phyloP scores from a whole-genome alignment of 2,329 filamentous ascomycete genomes.

The Cladophialophora yegresii region DNA sequence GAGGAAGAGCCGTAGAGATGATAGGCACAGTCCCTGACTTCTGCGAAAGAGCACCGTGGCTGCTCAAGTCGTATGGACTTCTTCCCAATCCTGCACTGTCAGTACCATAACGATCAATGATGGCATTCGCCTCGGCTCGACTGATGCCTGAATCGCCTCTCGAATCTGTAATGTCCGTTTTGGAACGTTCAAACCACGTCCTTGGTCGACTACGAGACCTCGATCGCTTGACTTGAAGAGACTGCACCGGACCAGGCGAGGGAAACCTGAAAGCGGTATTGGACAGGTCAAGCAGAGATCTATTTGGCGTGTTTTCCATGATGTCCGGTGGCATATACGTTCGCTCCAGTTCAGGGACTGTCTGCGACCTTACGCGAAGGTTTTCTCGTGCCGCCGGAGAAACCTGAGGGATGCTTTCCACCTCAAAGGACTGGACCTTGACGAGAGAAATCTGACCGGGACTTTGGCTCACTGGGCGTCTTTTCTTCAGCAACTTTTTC shows the following conservation, averaged over 20 bases:
- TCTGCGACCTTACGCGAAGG: constrained; percentile 32
- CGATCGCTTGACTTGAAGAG: constrained; percentile 15
- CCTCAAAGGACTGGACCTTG: constrained; percentile 27
- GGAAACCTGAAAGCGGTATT: constrained; percentile 32
- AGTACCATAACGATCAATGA: constrained; percentile 32
- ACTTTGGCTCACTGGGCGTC: constrained; percentile 29
- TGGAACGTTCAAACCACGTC: constrained; percentile 32
- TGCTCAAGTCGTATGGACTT: constrained; percentile 33
- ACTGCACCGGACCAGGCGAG: constrained; percentile 29
- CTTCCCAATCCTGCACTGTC: constrained; percentile 25
- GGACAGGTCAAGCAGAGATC: constrained; percentile 26
- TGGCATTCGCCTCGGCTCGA: constrained; percentile 21
- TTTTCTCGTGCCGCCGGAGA: constrained; percentile 28
- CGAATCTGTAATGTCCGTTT: constrained; percentile 21
- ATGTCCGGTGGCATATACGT: constrained; percentile 27
- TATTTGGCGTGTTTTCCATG: constrained; percentile 17
- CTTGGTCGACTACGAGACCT: constrained; percentile 27
- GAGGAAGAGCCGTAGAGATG: constrained; percentile 10
- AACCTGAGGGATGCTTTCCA: constrained; percentile 29
- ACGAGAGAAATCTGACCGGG: constrained; percentile 24
- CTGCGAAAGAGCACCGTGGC: constrained; percentile 12
- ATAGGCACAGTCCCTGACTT: constrained; percentile 8
- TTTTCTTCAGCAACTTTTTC: constrained; percentile 35
- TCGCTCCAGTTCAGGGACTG: constrained; percentile 35
- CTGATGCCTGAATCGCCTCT: constrained; percentile 21